phyloP scores from a whole-genome alignment of 129 eudicot genomes.

The Silybum marianum region DNA sequence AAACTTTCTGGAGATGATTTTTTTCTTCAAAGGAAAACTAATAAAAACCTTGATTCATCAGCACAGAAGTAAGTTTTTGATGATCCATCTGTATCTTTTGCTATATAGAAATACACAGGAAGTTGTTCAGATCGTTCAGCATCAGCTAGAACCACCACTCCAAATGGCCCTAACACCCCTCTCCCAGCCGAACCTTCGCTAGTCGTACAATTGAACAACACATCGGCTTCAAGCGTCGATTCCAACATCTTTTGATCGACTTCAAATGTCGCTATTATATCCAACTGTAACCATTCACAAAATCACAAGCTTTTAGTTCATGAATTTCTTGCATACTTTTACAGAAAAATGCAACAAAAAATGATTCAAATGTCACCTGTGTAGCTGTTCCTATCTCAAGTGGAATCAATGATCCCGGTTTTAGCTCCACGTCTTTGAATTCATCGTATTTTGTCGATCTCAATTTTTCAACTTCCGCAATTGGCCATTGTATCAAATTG shows the following conservation, averaged over 20 bases:
- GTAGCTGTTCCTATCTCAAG: constrained; percentile 60
- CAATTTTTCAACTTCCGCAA: constrained; percentile 69
- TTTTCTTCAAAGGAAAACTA: no score
- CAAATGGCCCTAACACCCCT: constrained; percentile 86
- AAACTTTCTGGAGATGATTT: neutral
- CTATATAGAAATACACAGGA: constrained; percentile 79
- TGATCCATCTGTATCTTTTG: constrained; percentile 65
- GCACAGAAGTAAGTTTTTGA: constrained; percentile 69
- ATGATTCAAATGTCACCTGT: constrained; percentile 44
- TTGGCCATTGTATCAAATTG: constrained; percentile 92
- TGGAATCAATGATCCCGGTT: constrained; percentile 74
- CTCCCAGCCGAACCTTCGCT: constrained; percentile 65
- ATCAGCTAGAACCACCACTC: constrained; percentile 77
- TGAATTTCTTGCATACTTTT: neutral
- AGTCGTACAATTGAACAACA: constrained; percentile 61
- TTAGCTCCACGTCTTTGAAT: constrained; percentile 53
- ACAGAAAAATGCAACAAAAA: neutral
- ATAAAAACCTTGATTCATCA: constrained; percentile 70
- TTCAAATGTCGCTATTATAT: constrained; percentile 65
- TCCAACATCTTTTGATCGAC: constrained; percentile 56
- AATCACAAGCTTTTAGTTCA: neutral
- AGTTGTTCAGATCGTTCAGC: constrained; percentile 59
- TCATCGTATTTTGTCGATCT: constrained; percentile 40
- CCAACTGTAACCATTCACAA: constrained; percentile 55
- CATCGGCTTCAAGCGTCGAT: constrained; percentile 48